phyloP scores from a whole-genome alignment of 345 rosid genomes.

The Schrenkiella parvula region DNA sequence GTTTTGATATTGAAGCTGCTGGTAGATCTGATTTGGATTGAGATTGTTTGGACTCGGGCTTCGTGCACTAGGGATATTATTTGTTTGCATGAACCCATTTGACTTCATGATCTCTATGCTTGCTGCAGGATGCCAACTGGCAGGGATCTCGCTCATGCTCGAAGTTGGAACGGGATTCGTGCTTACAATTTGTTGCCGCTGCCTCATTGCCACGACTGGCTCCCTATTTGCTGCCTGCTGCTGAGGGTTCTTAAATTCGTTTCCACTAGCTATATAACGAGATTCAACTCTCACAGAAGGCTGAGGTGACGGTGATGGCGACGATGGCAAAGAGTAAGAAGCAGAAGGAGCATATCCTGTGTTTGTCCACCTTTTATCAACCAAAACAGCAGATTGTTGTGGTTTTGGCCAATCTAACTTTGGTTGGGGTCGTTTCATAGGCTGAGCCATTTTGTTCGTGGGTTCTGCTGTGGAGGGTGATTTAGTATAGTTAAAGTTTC shows the following conservation, averaged over 20 bases:
- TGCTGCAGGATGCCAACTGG: slow-evolving; percentile 47
- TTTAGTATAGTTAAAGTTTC: slow-evolving; percentile 58
- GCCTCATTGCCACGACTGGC: slow-evolving; percentile 58
- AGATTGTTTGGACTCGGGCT: slow-evolving; percentile 41
- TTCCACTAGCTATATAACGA: slow-evolving; percentile 44
- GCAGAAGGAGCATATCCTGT: slow-evolving; percentile 44
- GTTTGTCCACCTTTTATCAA: slow-evolving; percentile 56
- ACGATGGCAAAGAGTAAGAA: slow-evolving; percentile 52
- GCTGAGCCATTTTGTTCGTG: slow-evolving; percentile 42
- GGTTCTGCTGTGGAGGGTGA: slow-evolving; percentile 34
- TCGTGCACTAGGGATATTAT: slow-evolving; percentile 39
- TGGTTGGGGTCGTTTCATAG: slow-evolving; percentile 50
- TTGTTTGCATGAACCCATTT: slow-evolving; percentile 44
- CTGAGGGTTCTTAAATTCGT: slow-evolving; percentile 45
- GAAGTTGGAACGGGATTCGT: slow-evolving; percentile 45
- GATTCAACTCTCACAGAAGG: slow-evolving; percentile 50
- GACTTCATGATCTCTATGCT: slow-evolving; percentile 51
- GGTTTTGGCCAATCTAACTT: slow-evolving; percentile 68
- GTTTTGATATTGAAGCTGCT: slow-evolving; percentile 53
- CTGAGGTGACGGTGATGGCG: slow-evolving; percentile 49
- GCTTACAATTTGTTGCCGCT: slow-evolving; percentile 58
- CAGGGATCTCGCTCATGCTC: slow-evolving; percentile 47
- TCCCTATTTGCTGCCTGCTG: slow-evolving; percentile 58
- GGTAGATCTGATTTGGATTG: slow-evolving; percentile 49
- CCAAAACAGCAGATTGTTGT: slow-evolving; percentile 41